These are phyloP conservation scores for Ceratocystis cubensis DNA, from an alignment of 2,329 filamentous ascomycete genomes.

Conservation along the genomic window DNA sequence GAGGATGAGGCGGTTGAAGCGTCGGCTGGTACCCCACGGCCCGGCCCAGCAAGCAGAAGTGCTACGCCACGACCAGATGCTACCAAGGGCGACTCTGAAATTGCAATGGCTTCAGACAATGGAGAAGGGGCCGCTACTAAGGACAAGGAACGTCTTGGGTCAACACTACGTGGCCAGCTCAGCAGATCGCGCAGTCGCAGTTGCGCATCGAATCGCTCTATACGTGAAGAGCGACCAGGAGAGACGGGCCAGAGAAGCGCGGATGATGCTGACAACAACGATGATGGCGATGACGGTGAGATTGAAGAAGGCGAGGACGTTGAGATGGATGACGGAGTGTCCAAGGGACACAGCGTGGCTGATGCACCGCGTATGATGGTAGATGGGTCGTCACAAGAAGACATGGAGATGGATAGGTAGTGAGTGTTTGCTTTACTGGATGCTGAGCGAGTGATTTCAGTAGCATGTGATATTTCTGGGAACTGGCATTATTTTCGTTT, in stretches of 20 bases:
- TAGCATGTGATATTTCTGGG: neutral
- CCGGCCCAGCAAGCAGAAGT: conserved; percentile 34
- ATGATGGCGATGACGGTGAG: conserved; percentile 34
- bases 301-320: conserved; percentile 41
- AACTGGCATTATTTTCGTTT: neutral
- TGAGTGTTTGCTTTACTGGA: neutral
- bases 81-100: conserved; percentile 28
- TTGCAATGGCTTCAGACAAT: conserved; percentile 25
- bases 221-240: conserved; percentile 34
- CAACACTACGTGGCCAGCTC: conserved; percentile 14
- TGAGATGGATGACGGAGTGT: conserved; percentile 41
- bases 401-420: conserved; percentile 49
- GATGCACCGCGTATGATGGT: conserved; percentile 38
- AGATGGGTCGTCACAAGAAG: conserved; percentile 41
- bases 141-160: conserved; percentile 12
- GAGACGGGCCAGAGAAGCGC: conserved; percentile 76
- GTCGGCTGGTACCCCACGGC: conserved; percentile 38
- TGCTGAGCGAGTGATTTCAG: neutral
- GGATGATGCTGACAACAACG: conserved; percentile 53
- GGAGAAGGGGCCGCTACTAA: neutral
- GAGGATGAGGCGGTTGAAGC: conserved; percentile 46
- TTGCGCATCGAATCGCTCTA: conserved; percentile 26
- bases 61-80: conserved; percentile 15
- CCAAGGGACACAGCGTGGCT: conserved; percentile 21
- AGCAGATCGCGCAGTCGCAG: conserved; percentile 16